Conservation (phyloP, 768 basidiomycete genomes). For the Boletus pseudopeckii region DNA sequence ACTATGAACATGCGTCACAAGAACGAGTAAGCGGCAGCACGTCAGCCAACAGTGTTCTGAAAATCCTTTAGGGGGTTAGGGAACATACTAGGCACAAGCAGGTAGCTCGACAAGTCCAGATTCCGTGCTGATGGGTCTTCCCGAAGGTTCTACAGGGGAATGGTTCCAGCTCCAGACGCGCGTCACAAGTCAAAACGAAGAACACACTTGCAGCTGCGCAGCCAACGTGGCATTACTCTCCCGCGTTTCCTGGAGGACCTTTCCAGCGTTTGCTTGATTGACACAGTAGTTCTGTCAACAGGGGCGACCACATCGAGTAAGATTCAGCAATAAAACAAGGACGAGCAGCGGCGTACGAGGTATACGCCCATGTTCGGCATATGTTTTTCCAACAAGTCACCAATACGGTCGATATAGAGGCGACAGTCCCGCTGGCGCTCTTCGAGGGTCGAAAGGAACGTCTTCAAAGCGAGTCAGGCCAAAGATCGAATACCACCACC, state of each 20-base stretch:
- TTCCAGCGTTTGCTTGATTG: conserved; percentile 78
- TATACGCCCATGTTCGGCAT: conserved; percentile 79
- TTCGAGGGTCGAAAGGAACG: conserved; percentile 85
- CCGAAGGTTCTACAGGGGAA: conserved; percentile 55
- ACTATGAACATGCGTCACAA: conserved; percentile 41
- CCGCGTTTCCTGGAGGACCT: conserved; percentile 69
- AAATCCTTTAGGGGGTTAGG: neutral
- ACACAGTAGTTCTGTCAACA: conserved; percentile 75
- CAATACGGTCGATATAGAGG: conserved; percentile 86
- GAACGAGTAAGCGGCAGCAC: neutral
- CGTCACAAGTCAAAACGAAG: conserved; percentile 2
- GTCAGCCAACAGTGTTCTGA: neutral
- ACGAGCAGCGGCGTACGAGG: conserved; percentile 45
- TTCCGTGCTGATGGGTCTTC: conserved; percentile 76
- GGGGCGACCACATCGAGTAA: neutral
- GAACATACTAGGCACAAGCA: conserved; percentile 82
- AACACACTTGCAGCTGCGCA: conserved; percentile 59
- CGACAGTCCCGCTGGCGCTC: conserved; percentile 88
- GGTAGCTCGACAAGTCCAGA: conserved; percentile 85
- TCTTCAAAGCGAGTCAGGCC: conserved; percentile 35
- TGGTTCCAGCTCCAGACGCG: neutral
- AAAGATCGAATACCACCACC: neutral
- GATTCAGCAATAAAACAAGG: neutral
- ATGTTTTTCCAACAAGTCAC: conserved; percentile 75
- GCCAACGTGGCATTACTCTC: conserved; percentile 65